A percentile compares a stretch with the other conserved stretches of the same genome.
These are phyloP conservation scores for Ophiostoma triangulosporum DNA, from an alignment of 2,329 filamentous ascomycete genomes.

Conservation along the genomic window DNA sequence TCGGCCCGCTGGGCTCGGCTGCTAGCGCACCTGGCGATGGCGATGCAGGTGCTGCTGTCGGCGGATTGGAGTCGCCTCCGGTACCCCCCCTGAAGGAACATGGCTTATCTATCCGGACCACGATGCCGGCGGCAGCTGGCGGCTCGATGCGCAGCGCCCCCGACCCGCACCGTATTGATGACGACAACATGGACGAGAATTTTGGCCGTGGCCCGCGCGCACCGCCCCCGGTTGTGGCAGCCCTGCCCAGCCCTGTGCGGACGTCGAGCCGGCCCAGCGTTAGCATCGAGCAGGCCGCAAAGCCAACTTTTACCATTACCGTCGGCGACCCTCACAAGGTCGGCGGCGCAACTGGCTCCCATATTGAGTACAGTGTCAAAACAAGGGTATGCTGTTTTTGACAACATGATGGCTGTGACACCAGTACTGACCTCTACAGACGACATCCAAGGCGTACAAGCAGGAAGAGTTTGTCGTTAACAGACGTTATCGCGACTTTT, in stretches of 20 bases:
- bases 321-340: constrained; percentile 98
- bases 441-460: constrained; percentile 89
- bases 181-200: constrained; percentile 52
- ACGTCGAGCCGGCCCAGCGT: constrained; percentile 59
- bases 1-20: constrained; percentile 55
- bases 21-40: constrained; percentile 16
- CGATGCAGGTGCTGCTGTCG: neutral
- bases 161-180: constrained; percentile 53
- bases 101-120: constrained; percentile 42
- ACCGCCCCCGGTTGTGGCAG: constrained; percentile 50
- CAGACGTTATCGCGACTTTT: constrained; percentile 85
- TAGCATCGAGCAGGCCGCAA: constrained; percentile 83
- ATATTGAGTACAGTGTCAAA: constrained; percentile 92
- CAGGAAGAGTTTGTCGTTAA: constrained; percentile 88
- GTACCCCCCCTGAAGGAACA: constrained; percentile 56
- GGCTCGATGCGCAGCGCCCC: constrained; percentile 26
- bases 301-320: constrained; percentile 77
- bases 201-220: constrained; percentile 42
- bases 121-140: constrained; percentile 31
- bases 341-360: constrained; percentile 87
- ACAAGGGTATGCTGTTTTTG: constrained; percentile 53
- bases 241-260: constrained; percentile 36
- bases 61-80: constrained; percentile 37
- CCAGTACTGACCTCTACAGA: constrained; percentile 37
- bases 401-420: neutral